Percentiles rank a stretch among this genome's conserved stretches.
Evolutionary conservation across 495 filamentous ascomycete genomes (phyloP).

Genomic region (Saxispiralis lemnorum): DNA sequence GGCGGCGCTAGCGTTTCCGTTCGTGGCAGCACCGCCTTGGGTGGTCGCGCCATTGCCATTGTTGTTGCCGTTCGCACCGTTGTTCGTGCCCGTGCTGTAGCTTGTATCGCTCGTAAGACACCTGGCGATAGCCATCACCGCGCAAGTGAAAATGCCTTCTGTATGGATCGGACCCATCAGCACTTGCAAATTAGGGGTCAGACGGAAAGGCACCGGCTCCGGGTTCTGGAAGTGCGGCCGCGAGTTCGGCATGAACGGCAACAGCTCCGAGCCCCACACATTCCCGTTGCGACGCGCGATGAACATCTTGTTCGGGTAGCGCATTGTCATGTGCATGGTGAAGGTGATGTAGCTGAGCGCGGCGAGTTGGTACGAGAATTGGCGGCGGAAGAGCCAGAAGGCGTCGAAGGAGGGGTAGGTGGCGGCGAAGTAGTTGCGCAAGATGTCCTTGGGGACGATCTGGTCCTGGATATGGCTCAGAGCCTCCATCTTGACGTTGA

Average conservation of each 20-base stretch:
- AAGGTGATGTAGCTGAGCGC: conserved; percentile 97
- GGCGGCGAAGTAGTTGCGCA: conserved; percentile 75
- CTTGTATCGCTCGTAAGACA: conserved; percentile 62
- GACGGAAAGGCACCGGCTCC: conserved; percentile 88
- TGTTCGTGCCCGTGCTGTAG: not conserved
- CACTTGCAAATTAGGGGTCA: conserved; percentile 89
- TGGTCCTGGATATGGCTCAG: conserved; percentile 80
- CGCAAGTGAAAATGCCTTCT: conserved; percentile 82
- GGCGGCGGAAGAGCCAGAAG: conserved; percentile 94
- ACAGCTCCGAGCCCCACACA: conserved; percentile 89
- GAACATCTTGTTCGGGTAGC: conserved; percentile 85
- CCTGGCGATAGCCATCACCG: conserved; percentile 87
- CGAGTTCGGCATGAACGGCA: conserved; percentile 59
- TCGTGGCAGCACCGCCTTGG: no score
- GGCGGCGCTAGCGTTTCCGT: no score
- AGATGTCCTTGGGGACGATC: conserved; percentile 64
- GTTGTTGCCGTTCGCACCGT: conserved; percentile 1
- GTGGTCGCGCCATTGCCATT: not conserved
- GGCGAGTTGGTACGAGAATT: conserved; percentile 92
- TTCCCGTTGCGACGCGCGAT: conserved; percentile 80
- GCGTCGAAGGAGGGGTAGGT: conserved; percentile 79
- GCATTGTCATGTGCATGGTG: conserved; percentile 82
- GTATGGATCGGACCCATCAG: conserved; percentile 88
- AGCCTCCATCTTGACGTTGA: conserved; percentile 58
- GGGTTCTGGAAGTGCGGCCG: conserved; percentile 84